These are phyloP conservation scores for Wickerhamiella qilinensis DNA, from an alignment of 805 yeast genomes.

Conservation along the genomic window DNA sequence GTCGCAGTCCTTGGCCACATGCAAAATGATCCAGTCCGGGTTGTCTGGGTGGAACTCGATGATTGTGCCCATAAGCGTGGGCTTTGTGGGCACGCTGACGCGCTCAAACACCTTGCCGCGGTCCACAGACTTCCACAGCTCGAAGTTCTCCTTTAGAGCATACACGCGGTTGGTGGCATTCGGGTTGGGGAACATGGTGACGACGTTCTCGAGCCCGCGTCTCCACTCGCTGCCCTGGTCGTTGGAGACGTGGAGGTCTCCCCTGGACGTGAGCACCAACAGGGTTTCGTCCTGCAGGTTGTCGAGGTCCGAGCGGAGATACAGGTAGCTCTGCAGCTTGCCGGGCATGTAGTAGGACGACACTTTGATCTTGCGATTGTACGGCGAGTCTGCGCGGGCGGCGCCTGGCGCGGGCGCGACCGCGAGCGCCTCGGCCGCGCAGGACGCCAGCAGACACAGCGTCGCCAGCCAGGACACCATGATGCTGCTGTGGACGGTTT, in stretches of 20 bases:
- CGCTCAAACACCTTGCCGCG: constrained; percentile 44
- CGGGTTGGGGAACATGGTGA: constrained; percentile 47
- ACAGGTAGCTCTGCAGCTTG: constrained; percentile 38
- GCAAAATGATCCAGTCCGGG: constrained; percentile 46
- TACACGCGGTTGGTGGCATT: constrained; percentile 40
- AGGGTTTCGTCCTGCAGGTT: constrained; percentile 44
- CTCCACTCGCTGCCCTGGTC: constrained; percentile 49
- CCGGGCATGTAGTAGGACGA: too few species aligned
- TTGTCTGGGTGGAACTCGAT: constrained; percentile 48
- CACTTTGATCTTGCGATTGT: too few species aligned
- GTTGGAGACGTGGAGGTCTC: constrained; percentile 45
- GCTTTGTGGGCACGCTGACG: constrained; percentile 34
- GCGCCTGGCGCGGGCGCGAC: too few species aligned
- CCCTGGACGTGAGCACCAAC: constrained; percentile 37
- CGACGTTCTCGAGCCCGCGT: constrained; percentile 29
- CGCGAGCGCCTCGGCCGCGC: too few species aligned
- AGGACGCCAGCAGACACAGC: too few species aligned
- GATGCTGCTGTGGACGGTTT: too few species aligned
- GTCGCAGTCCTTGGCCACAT: constrained; percentile 48
- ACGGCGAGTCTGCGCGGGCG: too few species aligned
- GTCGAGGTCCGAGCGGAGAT: constrained; percentile 37
- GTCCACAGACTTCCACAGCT: constrained; percentile 44
- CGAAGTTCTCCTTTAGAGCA: constrained; percentile 32
- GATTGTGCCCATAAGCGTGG: constrained; percentile 25
- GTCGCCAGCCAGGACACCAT: too few species aligned